Evolutionary conservation across 352 stramenopile species (phyloP).

Genomic region (Pseudoperonospora humuli): DNA sequence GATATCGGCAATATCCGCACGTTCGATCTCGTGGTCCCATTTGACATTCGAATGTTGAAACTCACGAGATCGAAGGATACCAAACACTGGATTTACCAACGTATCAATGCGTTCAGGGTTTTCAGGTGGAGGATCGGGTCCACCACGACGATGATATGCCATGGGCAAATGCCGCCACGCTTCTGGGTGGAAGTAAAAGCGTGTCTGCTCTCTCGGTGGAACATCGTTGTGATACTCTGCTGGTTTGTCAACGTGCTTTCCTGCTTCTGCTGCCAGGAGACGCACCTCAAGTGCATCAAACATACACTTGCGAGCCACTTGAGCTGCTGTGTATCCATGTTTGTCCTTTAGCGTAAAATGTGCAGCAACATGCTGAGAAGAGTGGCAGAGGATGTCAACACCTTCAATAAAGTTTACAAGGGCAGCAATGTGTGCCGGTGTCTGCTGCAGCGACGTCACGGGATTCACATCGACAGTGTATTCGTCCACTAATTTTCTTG

Average conservation of each 20-base stretch:
- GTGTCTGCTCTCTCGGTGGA: conserved; percentile 21
- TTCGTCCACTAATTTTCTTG: conserved; percentile 24
- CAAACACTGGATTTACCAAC: conserved; percentile 65
- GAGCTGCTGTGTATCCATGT: conserved; percentile 38
- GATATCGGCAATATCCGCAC: conserved; percentile 80
- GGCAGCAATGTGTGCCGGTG: conserved; percentile 60
- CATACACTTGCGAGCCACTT: conserved; percentile 36
- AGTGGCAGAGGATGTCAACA: conserved; percentile 40
- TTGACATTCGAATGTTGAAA: conserved; percentile 51
- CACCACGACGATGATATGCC: conserved; percentile 50
- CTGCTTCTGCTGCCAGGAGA: conserved; percentile 16
- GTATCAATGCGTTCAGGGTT: conserved; percentile 85
- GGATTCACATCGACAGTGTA: conserved; percentile 42
- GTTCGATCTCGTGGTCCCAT: conserved; percentile 60
- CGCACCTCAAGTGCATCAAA: conserved; percentile 29
- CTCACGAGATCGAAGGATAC: conserved; percentile 60
- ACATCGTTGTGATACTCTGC: neutral
- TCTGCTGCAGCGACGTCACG: conserved; percentile 45
- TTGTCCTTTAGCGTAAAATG: conserved; percentile 35
- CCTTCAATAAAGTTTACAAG: conserved; percentile 34
- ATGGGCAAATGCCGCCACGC: conserved; percentile 73
- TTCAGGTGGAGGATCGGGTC: conserved; percentile 78
- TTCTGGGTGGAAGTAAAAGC: conserved; percentile 74
- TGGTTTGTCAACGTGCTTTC: neutral
- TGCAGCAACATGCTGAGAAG: conserved; percentile 9